These are phyloP conservation scores for Fusarium pseudograminearum DNA, from an alignment of 2,329 filamentous ascomycete genomes.

Conservation along the genomic window DNA sequence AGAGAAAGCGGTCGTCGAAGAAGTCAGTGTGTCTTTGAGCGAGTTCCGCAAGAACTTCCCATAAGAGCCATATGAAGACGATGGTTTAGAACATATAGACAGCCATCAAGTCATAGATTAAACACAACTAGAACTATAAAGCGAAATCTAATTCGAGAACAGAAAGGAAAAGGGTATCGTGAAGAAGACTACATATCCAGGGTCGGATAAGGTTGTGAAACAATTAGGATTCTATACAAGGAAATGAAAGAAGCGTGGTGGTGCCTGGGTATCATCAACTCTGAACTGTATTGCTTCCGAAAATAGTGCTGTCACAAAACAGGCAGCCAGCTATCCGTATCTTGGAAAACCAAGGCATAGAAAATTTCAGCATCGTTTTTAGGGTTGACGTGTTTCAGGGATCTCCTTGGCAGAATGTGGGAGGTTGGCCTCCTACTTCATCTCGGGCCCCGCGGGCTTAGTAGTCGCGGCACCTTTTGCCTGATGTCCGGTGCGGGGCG, in stretches of 20 bases:
- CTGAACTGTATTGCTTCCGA: conserved; percentile 6
- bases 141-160: neutral
- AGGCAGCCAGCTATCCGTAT: conserved; percentile 22
- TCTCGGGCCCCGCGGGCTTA: neutral
- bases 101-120: conserved; percentile 37
- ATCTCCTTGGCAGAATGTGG: conserved; percentile 12
- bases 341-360: neutral
- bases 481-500: conserved; percentile 46
- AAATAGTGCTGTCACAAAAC: conserved; percentile 8
- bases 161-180: conserved; percentile 43
- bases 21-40: conserved; percentile 58
- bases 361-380: neutral
- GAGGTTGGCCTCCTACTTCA: conserved; percentile 2
- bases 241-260: conserved; percentile 23
- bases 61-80: neutral
- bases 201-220: conserved; percentile 13
- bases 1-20: conserved; percentile 54
- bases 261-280: conserved; percentile 27
- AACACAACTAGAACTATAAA: conserved; percentile 37
- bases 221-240: conserved; percentile 8
- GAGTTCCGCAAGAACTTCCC: conserved; percentile 54
- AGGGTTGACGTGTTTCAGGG: conserved; percentile 17
- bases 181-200: conserved; percentile 33
- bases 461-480: conserved; percentile 5
- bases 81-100: conserved; percentile 1